phyloP scores from a whole-genome alignment of 1,284 basidiomycete genomes.

The Malassezia caprae region DNA sequence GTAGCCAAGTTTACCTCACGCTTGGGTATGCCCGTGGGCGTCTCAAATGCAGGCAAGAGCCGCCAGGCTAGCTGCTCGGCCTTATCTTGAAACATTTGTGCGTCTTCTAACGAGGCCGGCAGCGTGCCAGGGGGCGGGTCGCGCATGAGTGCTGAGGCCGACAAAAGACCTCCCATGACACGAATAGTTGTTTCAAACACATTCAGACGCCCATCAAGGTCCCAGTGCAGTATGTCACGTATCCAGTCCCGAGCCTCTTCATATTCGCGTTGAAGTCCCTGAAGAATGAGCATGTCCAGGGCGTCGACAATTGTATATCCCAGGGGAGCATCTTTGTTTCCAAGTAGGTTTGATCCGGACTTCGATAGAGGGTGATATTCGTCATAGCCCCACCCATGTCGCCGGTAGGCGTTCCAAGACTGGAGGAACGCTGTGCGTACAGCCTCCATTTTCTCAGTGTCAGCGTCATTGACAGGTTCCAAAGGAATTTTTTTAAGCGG shows the following conservation, averaged over 20 bases:
- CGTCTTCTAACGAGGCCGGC: slow-evolving; percentile 24
- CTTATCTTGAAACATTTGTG: slow-evolving; percentile 37
- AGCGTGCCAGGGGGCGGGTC: slow-evolving; percentile 27
- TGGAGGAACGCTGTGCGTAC: slow-evolving; percentile 34
- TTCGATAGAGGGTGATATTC: slow-evolving; percentile 44
- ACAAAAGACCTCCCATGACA: slow-evolving; percentile 68
- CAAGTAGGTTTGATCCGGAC: slow-evolving; percentile 33
- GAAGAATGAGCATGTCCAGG: slow-evolving; percentile 69
- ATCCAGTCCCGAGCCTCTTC: slow-evolving; percentile 69
- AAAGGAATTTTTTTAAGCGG: slow-evolving; percentile 24
- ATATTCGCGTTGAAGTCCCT: slow-evolving; percentile 73
- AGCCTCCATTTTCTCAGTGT: slow-evolving; percentile 23
- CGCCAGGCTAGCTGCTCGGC: slow-evolving; percentile 67
- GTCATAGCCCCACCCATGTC: slow-evolving; percentile 44
- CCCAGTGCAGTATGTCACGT: slow-evolving; percentile 60
- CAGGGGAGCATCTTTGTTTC: slow-evolving; percentile 23
- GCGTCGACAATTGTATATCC: slow-evolving; percentile 49
- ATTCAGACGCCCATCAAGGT: slow-evolving; percentile 69
- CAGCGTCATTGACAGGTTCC: slow-evolving; percentile 22
- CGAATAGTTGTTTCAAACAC: slow-evolving; percentile 87
- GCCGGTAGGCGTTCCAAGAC: slow-evolving; percentile 40
- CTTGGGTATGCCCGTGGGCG: slow-evolving; percentile 65
- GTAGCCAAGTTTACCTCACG: slow-evolving; percentile 67
- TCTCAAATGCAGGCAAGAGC: slow-evolving; percentile 66
- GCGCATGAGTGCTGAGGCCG: slow-evolving; percentile 53